Base-by-base conservation (phyloP, 176 grass and related monocot species). In the Pharus latifolius region DNA sequence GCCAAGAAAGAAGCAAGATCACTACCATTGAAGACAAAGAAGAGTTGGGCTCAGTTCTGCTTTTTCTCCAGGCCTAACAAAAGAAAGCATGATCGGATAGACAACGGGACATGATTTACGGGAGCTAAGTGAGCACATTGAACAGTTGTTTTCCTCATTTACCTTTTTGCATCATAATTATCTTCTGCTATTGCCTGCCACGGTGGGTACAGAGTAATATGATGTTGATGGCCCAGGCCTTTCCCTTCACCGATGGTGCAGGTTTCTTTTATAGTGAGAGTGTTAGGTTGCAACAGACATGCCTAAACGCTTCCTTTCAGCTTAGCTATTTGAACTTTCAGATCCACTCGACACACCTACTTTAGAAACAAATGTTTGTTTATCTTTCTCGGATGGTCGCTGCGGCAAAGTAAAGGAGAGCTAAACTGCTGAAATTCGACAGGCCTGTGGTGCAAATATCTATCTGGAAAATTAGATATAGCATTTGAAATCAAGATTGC, bases 61-160 rank as follows among this genome's bases (percentile, higher is more conserved):
- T 82, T 91, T 76, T 88, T 91, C 81, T 83, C 90, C 65, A 84
- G 84, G 60, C 90, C 90, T 59, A 91, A 91, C 76, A 99, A 94
- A 91, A 94, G 90, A 80, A 99, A 99, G 87, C 96, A 91, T 27
- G 90, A 91, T 33, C 66, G 84, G 57, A 85, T 90, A 65, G 83
- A 84, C 44, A 87, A 11, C 0, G 34, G 42, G 0, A 77, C 32
- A 60, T 94, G 62, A 99, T 91, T 63, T 70, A 14, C 58, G 26
- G 43, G 40, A 25, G 57, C 17, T 65, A 45, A 71, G 67, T 50
- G 40, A 43, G 26, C 31, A 5, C 4, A 52, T 28, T 32, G 66
- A 63, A 18, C 25, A n/a, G 22, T 11, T 76, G 16, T 41, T 42
- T 42, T 50, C 24, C 49, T 49, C 13, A 17, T 60, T 67, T 5